Percentiles rank a stretch among this genome's conserved stretches.
phyloP scores from a whole-genome alignment of 176 grass and related monocot genomes.

The Oryza officinalis region DNA sequence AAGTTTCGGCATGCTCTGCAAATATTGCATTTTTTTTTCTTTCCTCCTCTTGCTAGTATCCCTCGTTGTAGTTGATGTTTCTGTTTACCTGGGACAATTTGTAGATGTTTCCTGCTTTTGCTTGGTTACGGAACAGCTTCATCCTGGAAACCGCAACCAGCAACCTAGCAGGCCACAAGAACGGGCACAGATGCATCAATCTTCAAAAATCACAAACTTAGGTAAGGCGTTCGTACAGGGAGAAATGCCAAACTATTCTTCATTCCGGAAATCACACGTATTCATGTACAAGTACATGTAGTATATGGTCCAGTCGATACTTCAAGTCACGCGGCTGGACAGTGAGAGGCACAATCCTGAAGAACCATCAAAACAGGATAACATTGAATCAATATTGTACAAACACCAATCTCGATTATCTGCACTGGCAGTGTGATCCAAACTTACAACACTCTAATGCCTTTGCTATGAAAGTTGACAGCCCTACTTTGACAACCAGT shows the following conservation, averaged over 20 bases:
- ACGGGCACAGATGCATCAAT: background rate
- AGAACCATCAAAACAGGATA: constrained; percentile 28
- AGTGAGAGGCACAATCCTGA: background rate
- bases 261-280: background rate
- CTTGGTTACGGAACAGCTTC: too few species aligned
- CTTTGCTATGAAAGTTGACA: background rate
- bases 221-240: background rate
- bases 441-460: constrained; percentile 61
- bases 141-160: background rate
- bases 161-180: background rate
- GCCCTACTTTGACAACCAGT: constrained; percentile 93
- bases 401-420: constrained; percentile 51
- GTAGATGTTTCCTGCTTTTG: too few species aligned
- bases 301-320: background rate
- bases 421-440: constrained; percentile 53
- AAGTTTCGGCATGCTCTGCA: background rate
- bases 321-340: background rate
- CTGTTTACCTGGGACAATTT: background rate
- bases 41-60: background rate
- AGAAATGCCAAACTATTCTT: background rate
- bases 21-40: background rate
- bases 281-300: constrained; percentile 11
- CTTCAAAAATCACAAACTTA: background rate
- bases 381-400: constrained; percentile 61
- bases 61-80: background rate